phyloP scores from a whole-genome alignment of 352 stramenopile genomes.

The Phytophthora citricola region DNA sequence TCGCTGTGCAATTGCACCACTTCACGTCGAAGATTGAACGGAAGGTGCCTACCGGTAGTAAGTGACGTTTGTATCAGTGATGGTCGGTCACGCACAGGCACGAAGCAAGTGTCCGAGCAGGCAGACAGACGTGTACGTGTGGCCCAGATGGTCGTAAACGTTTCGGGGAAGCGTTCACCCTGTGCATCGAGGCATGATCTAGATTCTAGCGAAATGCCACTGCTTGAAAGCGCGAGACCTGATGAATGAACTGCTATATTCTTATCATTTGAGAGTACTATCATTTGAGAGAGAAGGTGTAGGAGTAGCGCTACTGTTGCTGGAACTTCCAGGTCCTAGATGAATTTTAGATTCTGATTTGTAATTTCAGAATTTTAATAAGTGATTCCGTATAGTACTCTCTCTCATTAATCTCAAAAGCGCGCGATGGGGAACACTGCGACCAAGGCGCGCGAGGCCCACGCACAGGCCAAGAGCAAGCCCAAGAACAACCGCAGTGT shows the following conservation, averaged over 20 bases:
- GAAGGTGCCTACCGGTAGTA: constrained; percentile 5
- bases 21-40: constrained; percentile 3
- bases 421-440: constrained; percentile 64
- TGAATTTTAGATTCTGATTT: too few species aligned
- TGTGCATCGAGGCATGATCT: not conserved
- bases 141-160: constrained; percentile 1
- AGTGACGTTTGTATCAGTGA: constrained; percentile 22
- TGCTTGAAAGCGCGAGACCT: not conserved
- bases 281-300: too few species aligned
- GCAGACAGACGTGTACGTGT: constrained; percentile 1
- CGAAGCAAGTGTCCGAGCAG: constrained; percentile 10
- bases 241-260: constrained; percentile 10
- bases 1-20: not conserved
- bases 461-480: constrained; percentile 78
- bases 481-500: constrained; percentile 80
- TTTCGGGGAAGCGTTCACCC: constrained; percentile 4
- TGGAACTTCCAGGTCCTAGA: too few species aligned
- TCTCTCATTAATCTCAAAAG: too few species aligned
- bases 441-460: constrained; percentile 72
- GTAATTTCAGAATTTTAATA: too few species aligned
- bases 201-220: not conserved
- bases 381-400: too few species aligned
- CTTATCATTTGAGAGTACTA: too few species aligned
- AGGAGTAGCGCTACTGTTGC: too few species aligned
- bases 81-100: constrained; percentile 1